These are phyloP conservation scores for Priceomyces castillae DNA, from an alignment of 805 yeast species.

Conservation along the genomic window DNA sequence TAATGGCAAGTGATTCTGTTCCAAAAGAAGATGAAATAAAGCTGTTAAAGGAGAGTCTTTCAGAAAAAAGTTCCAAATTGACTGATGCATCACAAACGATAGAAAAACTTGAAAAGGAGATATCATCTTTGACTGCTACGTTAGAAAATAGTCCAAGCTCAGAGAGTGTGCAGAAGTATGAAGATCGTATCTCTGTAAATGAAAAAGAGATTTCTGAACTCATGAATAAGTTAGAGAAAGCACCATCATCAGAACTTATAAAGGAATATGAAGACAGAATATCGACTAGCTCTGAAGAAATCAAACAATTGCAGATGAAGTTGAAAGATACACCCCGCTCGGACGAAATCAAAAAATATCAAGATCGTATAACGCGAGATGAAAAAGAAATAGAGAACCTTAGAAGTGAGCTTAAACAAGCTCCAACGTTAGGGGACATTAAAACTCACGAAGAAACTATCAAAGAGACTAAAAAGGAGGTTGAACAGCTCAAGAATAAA, in stretches of 20 bases:
- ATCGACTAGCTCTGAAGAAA: not conserved
- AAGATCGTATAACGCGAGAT: not conserved
- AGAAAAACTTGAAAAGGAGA: not conserved
- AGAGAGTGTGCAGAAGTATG: no score
- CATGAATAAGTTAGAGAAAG: not conserved
- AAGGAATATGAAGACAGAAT: not conserved
- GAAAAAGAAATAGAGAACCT: conserved; percentile 1
- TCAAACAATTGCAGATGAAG: conserved; percentile 1
- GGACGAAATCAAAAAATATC: not conserved
- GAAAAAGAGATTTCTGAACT: not conserved
- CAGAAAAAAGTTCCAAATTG: not conserved
- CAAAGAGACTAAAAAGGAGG: not conserved
- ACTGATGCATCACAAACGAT: not conserved
- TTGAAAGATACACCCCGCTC: not conserved
- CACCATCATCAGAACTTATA: not conserved
- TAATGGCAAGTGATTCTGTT: not conserved
- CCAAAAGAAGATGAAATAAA: no score
- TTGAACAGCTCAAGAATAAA: not conserved
- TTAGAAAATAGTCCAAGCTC: no score
- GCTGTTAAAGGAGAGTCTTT: not conserved
- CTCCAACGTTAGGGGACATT: not conserved
- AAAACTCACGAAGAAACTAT: not conserved
- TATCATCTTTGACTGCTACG: not conserved
- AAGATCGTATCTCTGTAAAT: not conserved
- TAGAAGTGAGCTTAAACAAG: not conserved